Evolutionary conservation across 495 filamentous ascomycete genomes (phyloP).

Genomic region (Neurospora africana): DNA sequence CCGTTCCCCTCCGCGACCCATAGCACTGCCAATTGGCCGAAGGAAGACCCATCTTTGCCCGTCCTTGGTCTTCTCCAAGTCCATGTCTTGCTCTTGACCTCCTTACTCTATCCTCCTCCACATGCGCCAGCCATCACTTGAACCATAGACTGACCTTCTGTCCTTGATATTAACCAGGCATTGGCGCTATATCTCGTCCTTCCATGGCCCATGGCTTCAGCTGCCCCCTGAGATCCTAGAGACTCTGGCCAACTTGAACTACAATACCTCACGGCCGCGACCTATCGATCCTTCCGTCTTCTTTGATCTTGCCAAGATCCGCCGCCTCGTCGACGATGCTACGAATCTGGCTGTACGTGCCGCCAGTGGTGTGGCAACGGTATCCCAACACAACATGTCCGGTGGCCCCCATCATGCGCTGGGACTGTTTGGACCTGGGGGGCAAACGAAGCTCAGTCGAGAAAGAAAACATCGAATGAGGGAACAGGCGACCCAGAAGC

Average conservation of each 20-base stretch:
- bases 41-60: neutral
- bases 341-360: conserved; percentile 67
- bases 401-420: conserved; percentile 44
- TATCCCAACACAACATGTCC: conserved; percentile 45
- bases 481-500: conserved; percentile 64
- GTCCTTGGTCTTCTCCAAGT: neutral
- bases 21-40: neutral
- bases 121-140: neutral
- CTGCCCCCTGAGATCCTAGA: conserved; percentile 72
- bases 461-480: conserved; percentile 67
- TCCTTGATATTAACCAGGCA: conserved; percentile 38
- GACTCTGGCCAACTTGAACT: conserved; percentile 66
- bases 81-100: neutral
- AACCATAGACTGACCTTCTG: neutral
- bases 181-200: conserved; percentile 75
- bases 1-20: neutral
- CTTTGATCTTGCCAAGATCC: conserved; percentile 72
- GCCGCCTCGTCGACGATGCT: conserved; percentile 65
- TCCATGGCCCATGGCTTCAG: conserved; percentile 80
- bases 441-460: conserved; percentile 55
- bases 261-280: conserved; percentile 59
- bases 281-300: conserved; percentile 73
- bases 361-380: conserved; percentile 56
- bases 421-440: conserved; percentile 44
- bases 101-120: neutral